A percentile compares a stretch with the other conserved stretches of the same genome.
Conservation (phyloP, 2,329 filamentous ascomycete species). For the Exophiala bonariae region DNA sequence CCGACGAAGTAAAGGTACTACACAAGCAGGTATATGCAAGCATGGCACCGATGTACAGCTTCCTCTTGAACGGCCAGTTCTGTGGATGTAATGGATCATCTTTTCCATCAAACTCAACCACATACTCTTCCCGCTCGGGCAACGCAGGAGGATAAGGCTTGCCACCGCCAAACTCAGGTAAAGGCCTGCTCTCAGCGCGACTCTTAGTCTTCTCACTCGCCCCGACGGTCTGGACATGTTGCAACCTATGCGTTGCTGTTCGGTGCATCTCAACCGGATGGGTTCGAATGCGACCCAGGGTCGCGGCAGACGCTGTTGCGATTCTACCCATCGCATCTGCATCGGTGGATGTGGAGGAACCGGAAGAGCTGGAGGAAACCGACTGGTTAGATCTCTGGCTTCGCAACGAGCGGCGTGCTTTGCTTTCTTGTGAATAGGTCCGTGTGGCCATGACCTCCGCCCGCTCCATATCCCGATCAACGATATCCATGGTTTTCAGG, state of each 20-base stretch:
- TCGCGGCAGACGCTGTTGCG: constrained; percentile 22
- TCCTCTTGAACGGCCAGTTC: constrained; percentile 81
- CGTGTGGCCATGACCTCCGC: constrained; percentile 33
- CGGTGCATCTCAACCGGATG: constrained; percentile 28
- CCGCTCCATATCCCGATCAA: constrained; percentile 39
- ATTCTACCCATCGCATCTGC: constrained; percentile 22
- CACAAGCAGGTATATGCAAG: constrained; percentile 37
- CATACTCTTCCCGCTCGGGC: constrained; percentile 59
- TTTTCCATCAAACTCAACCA: constrained; percentile 75
- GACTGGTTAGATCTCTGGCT: constrained; percentile 17
- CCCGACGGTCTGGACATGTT: constrained; percentile 45
- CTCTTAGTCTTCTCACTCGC: constrained; percentile 34
- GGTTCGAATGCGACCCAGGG: constrained; percentile 22
- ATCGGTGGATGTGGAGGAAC: constrained; percentile 27
- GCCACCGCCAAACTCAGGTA: constrained; percentile 51
- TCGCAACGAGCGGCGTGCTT: constrained; percentile 22
- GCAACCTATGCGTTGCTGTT: constrained; percentile 31
- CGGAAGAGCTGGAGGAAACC: constrained; percentile 26
- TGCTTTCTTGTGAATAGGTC: constrained; percentile 22
- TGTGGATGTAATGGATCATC: constrained; percentile 82
- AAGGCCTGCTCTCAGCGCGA: constrained; percentile 32
- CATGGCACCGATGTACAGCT: constrained; percentile 39
- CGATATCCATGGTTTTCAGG: constrained; percentile 35
- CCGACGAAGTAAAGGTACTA: constrained; percentile 55
- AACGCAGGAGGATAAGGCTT: constrained; percentile 58